Percentiles rank a stretch among this genome's conserved stretches.
Evolutionary conservation across 768 basidiomycete species (phyloP).

Genomic region (Naganishia friedmannii): DNA sequence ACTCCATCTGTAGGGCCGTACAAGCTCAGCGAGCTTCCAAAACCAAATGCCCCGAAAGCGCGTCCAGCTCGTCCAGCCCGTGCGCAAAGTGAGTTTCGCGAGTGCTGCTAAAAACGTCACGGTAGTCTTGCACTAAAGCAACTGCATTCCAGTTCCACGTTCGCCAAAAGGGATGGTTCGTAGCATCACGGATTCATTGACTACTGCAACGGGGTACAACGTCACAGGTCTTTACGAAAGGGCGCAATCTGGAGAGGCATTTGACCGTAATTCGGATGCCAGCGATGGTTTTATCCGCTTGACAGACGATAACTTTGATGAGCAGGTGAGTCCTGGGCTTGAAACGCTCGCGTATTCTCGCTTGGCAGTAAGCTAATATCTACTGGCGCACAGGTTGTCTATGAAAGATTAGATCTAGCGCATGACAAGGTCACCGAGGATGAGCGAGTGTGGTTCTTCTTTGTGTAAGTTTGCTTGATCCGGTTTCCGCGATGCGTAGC

Average conservation of each 20-base stretch:
- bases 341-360: no score
- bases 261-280: conserved; percentile 69
- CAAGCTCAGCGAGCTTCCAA: not conserved
- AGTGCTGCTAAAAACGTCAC: not conserved
- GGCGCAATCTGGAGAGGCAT: conserved; percentile 60
- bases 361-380: not conserved
- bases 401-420: conserved; percentile 60
- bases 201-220: conserved; percentile 38
- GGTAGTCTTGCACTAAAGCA: not conserved
- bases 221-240: conserved; percentile 61
- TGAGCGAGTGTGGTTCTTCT: conserved; percentile 70
- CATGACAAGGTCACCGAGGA: conserved; percentile 56
- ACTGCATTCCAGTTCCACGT: not conserved
- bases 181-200: conserved; percentile 34
- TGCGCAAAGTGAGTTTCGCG: not conserved
- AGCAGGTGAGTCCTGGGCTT: conserved; percentile 44
- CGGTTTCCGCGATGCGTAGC: not conserved
- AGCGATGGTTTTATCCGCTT: conserved; percentile 67
- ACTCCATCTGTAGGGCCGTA: not conserved
- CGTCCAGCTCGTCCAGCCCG: not conserved
- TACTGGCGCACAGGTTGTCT: conserved; percentile 57
- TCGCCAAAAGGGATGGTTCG: not conserved
- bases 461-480: conserved; percentile 61
- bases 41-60: not conserved
- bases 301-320: conserved; percentile 75